Conservation (phyloP, 257 asterid species). For the Verbascum thapsus region DNA sequence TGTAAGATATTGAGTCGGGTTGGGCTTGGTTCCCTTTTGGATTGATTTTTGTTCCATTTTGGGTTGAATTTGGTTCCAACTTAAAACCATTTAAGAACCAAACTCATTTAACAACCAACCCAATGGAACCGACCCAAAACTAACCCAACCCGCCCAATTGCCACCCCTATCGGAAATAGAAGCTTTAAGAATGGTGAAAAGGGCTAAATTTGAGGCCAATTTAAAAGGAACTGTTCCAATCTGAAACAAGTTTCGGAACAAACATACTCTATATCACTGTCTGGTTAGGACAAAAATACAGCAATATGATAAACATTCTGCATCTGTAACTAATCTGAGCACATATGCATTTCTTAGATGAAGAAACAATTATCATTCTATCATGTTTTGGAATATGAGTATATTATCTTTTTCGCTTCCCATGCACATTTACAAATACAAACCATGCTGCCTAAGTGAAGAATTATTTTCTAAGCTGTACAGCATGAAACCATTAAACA, state of each 20-base stretch:
- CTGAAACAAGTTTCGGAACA: background rate
- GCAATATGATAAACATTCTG: conserved; percentile 1
- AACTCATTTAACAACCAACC: too few species aligned
- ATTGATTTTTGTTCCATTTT: too few species aligned
- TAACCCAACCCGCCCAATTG: too few species aligned
- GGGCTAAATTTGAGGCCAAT: conserved; percentile 16
- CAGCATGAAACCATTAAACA: background rate
- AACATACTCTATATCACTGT: conserved; percentile 12
- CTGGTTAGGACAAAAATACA: background rate
- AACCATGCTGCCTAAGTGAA: conserved; percentile 3
- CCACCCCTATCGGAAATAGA: too few species aligned
- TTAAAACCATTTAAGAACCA: too few species aligned
- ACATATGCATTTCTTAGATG: background rate
- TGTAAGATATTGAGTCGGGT: too few species aligned
- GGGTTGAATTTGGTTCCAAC: too few species aligned
- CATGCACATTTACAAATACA: conserved; percentile 7
- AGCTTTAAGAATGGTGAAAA: conserved; percentile 11
- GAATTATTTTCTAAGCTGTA: background rate
- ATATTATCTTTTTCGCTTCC: background rate
- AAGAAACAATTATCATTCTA: background rate
- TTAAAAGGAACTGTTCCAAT: background rate
- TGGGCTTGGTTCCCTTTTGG: too few species aligned
- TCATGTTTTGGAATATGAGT: too few species aligned
- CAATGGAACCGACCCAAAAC: too few species aligned
- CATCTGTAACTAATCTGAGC: background rate